Evolutionary conservation across 1,284 basidiomycete genomes (phyloP), one percentile per base, ranked within the genome.

Genomic region (Peniophora sp.): DNA sequence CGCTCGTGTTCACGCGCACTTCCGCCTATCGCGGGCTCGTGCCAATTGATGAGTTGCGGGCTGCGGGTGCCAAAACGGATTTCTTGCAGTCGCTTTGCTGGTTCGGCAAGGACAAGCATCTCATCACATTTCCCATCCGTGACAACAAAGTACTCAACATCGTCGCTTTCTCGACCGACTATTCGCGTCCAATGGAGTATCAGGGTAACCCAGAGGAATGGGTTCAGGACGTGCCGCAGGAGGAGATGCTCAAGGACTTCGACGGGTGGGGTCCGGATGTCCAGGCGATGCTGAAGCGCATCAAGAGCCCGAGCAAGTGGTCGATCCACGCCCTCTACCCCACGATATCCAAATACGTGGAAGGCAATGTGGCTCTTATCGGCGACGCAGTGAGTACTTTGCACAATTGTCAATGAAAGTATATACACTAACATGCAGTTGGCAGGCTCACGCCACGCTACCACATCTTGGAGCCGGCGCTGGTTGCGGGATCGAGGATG

Each of bases 401-500:
- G 27, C 27, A 32, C 27, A 6, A 5, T 32, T n/a, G n/a, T n/a
- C n/a, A 12, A 5, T 12, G 27, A 12, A 32, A 32, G 27, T 32
- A 12, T 32, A 5, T 6, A 12, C 5, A 12, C 27, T 32, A 32
- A 6, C 5, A 32, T 12, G 6, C 27, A 16, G 3, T 23, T 19
- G 23, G 27, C 25, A 76, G 77, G 78, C 77, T 14, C 81, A 84
- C 59, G 78, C 69, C 0, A 83, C 81, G 72, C 61, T 73, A 17
- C 79, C 82, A 0, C 78, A 81, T 59, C 66, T 83, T n/a, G 80
- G 81, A 1, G 73, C 79, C 0, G 81, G 81, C 12, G 79, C 78
- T 12, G 78, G 80, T 1, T 81, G 83, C 63, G 81, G 78, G 0
- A 69, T 83, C 44, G 82, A 85, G 58, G 81, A 84, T 55, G 75